These are phyloP conservation scores for Scleromitrula shiraiana DNA, from an alignment of 2,329 filamentous ascomycete genomes.

Conservation along the genomic window DNA sequence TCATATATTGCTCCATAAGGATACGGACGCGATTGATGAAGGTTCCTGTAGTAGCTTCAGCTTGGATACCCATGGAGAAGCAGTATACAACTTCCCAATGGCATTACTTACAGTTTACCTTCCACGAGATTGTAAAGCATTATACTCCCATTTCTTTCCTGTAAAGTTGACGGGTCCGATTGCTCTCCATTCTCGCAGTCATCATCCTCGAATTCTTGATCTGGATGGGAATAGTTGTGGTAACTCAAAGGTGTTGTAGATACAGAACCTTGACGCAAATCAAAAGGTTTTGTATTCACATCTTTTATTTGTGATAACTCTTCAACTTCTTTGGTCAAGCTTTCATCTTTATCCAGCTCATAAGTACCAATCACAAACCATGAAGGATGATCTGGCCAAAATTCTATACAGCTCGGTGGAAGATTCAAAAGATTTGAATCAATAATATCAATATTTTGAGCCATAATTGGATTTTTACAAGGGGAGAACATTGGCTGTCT, in stretches of 20 bases:
- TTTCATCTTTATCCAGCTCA: constrained; percentile 48
- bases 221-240: constrained; percentile 1
- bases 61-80: neutral
- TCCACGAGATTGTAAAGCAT: constrained; percentile 30
- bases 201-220: neutral
- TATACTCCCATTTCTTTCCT: constrained; percentile 66
- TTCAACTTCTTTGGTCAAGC: constrained; percentile 13
- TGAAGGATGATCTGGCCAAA: constrained; percentile 50
- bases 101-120: constrained; percentile 5
- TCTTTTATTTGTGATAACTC: neutral
- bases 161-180: constrained; percentile 34
- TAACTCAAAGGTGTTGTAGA: constrained; percentile 2
- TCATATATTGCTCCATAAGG: constrained; percentile 69
- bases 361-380: constrained; percentile 82
- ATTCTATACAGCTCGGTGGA: constrained; percentile 72
- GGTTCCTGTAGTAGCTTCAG: constrained; percentile 34
- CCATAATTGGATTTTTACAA: too few relatives aligned
- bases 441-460: constrained; percentile 6
- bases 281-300: neutral
- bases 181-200: neutral
- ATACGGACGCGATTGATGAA: constrained; percentile 52
- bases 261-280: neutral
- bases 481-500: neutral
- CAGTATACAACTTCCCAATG: neutral
- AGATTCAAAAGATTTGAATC: constrained; percentile 42